Evolutionary conservation across 805 yeast species (phyloP), one percentile per base, ranked within the genome.

Genomic region (Suhomyces kilbournensis): DNA sequence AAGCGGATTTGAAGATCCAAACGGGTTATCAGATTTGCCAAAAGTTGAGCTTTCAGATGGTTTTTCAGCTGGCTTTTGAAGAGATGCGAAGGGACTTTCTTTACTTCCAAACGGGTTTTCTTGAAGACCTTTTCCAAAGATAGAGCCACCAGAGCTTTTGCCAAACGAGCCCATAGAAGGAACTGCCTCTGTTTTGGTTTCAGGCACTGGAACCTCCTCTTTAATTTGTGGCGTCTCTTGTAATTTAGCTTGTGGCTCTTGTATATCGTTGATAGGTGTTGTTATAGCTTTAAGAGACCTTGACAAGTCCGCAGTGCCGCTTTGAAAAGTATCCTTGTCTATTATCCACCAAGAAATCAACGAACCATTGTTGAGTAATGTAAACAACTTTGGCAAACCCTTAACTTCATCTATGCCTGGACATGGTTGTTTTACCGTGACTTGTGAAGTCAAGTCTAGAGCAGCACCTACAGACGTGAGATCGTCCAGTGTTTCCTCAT

Each of bases 391-490:
- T 0, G 97, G 97, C 52, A 88, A 71, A 39, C 89, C 83, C 0
- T 64, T 73, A 8, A 82, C 81, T 39, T 73, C 73, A 1, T 86
- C 89, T 2, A 86, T 74, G 9, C 83, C 83, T 6, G 73, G 66
- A 54, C 83, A 79, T 0, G 93, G 90, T 12, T 79, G 77, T 2
- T 63, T 50, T 1, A 85, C 80, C 1, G 60, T 59, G 1, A 59
- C 47, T 14, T 72, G 75, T 0, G 66, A 65, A 2, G 81, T 70
- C 12, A 84, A 59, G 63, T 90, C 96, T 5, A 89, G 46, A 0
- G 82, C 82, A 9, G 88, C 57, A 4, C 97, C 97, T 20, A 88
- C 71, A 0, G 93, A 84, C 7, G 86, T 78, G 12, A 87, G 79
- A 60, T 90, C 96, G 48, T 79, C 85, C 45, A 80, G 85, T 0